These are phyloP conservation scores for Ophidiomyces ophidiicola DNA, from an alignment of 2,329 filamentous ascomycete genomes.

Conservation along the genomic window DNA sequence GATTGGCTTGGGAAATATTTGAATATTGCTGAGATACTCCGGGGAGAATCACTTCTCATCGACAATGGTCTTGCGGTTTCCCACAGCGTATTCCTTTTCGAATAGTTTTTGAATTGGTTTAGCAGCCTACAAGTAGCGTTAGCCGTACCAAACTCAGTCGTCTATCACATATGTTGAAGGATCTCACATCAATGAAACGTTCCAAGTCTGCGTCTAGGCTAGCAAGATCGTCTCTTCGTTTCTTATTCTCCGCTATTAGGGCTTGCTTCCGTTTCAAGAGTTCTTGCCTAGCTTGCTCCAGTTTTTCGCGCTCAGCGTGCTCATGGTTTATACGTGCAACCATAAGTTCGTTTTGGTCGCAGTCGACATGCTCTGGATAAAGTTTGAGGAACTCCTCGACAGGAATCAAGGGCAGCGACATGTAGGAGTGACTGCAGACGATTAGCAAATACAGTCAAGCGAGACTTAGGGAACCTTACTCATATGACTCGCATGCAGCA, in stretches of 20 bases:
- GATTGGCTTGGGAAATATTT: not conserved
- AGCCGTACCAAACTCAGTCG: slow-evolving; percentile 16
- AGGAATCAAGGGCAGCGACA: slow-evolving; percentile 70
- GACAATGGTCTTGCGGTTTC: slow-evolving; percentile 6
- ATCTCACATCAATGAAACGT: slow-evolving; percentile 74
- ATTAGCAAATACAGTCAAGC: slow-evolving; percentile 1
- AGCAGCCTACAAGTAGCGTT: slow-evolving; percentile 48
- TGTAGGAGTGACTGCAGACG: slow-evolving; percentile 57
- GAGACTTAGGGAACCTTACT: slow-evolving; percentile 47
- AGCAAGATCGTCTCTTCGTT: slow-evolving; percentile 81
- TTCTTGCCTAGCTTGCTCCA: slow-evolving; percentile 74
- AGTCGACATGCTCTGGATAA: slow-evolving; percentile 61
- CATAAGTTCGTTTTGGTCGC: slow-evolving; percentile 71
- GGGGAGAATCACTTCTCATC: slow-evolving; percentile 6
- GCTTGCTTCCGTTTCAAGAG: slow-evolving; percentile 60
- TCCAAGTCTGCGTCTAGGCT: slow-evolving; percentile 86
- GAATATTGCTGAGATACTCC: not conserved
- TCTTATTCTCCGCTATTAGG: slow-evolving; percentile 68
- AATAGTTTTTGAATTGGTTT: slow-evolving; percentile 81
- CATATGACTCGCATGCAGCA: slow-evolving; percentile 74
- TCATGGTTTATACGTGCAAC: slow-evolving; percentile 86
- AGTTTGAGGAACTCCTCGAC: slow-evolving; percentile 66
- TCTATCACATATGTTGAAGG: not conserved
- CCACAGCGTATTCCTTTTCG: slow-evolving; percentile 52
- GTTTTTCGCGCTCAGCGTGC: slow-evolving; percentile 64